Evolutionary conservation across 2,329 filamentous ascomycete genomes (phyloP).

Genomic region (Fusarium zealandicum): DNA sequence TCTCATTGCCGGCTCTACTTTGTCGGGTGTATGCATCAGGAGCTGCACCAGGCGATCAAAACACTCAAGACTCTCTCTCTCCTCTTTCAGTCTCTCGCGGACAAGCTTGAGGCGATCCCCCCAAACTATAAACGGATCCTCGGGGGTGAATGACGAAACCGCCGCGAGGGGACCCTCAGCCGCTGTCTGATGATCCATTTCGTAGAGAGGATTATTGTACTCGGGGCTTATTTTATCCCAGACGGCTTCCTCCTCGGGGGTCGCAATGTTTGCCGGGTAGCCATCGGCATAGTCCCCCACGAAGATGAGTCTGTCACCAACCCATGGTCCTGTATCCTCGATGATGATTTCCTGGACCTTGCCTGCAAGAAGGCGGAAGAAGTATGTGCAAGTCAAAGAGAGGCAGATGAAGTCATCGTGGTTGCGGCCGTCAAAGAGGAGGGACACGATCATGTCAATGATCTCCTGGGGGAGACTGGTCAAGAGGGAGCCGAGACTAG

Average conservation of each 20-base stretch:
- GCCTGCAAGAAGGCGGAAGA: constrained; percentile 9
- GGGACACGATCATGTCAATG: neutral
- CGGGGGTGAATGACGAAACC: neutral
- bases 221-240: neutral
- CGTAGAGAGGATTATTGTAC: neutral
- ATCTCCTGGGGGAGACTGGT: constrained; percentile 10
- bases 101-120: neutral
- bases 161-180: neutral
- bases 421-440: neutral
- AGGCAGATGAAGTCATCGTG: constrained; percentile 4
- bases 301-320: constrained; percentile 6
- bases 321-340: constrained; percentile 3
- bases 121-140: neutral
- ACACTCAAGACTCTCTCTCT: neutral
- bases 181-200: neutral
- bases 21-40: neutral
- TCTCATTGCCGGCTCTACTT: neutral
- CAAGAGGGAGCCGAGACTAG: neutral
- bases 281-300: neutral
- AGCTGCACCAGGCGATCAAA: neutral
- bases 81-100: neutral
- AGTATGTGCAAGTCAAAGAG: constrained; percentile 9
- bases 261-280: neutral
- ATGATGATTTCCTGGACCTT: constrained; percentile 1
- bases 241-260: neutral